Conservation (phyloP, 768 basidiomycete species). For the Agrocybe pediades region DNA sequence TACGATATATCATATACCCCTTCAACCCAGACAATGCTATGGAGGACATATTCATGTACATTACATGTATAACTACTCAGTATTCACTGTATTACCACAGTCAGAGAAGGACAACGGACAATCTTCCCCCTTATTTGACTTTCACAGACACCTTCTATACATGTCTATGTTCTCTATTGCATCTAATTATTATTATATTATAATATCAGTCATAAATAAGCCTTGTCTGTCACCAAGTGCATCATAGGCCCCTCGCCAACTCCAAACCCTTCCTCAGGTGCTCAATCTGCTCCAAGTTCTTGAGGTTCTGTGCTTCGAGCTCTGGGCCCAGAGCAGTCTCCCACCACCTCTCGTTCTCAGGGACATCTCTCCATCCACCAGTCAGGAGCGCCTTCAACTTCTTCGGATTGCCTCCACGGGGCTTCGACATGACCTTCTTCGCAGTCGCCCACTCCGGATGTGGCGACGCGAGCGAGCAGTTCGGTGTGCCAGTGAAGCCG, state of each 20-base stretch:
- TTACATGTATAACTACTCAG: no score
- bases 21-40: no score
- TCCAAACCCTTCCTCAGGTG: conserved; percentile 37
- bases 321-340: conserved; percentile 54
- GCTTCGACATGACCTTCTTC: conserved; percentile 35
- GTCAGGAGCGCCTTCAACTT: conserved; percentile 48
- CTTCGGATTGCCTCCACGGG: conserved; percentile 36
- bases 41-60: no score
- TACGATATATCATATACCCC: not conserved
- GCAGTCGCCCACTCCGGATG: conserved; percentile 51
- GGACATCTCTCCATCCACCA: conserved; percentile 64
- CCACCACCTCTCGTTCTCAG: conserved; percentile 69
- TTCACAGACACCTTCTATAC: no score
- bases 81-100: no score
- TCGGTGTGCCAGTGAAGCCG: conserved; percentile 47
- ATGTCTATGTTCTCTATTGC: no score
- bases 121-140: not conserved
- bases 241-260: conserved; percentile 24
- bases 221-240: not conserved
- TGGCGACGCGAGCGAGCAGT: conserved; percentile 42
- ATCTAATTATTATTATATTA: not conserved
- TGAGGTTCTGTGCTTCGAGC: conserved; percentile 42
- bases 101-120: no score
- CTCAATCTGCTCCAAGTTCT: conserved; percentile 33
- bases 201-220: not conserved